Evolutionary conservation across 352 stramenopile species (phyloP), one percentile per base, ranked within the genome.

Genomic region (Phytophthora ramorum): DNA sequence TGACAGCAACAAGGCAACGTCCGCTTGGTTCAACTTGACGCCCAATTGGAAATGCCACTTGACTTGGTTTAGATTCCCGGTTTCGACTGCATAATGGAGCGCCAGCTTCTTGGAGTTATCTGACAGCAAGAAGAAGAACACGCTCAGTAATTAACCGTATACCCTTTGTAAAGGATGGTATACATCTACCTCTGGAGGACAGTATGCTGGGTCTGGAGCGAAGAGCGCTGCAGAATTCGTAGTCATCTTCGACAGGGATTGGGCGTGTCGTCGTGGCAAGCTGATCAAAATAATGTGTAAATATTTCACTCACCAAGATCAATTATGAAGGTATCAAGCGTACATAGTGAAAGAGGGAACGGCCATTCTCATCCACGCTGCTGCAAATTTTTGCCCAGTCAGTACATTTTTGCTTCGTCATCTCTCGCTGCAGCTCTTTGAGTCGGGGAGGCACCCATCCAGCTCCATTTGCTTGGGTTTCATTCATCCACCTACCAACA

Each of bases 331-430:
- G 4, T 41, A 7, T 26, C 38, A 20, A 1, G 73, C 79, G 37
- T 53, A 88, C 84, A 53, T 92, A 92, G 37, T 91, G 81, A 26
- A 91, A 69, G 13, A 89, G 43, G 2, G 81, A 78, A n/a, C 84
- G 69, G 0, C 56, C 58, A 44, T 85, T 62, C 3, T 59, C 43
- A 32, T 92, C 84, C 6, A 73, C 26, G 17, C 40, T 63, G 4
- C 58, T 46, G 38, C 76, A 80, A 16, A 81, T 78, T 1, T 14
- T 35, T n/a, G 64, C 28, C 49, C 83, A 78, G 14, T 81, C 69
- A 1, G 49, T n/a, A 19, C 71, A 71, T 26, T 77, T 75, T 32
- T 53, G 56, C 17, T 54, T 52, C 2, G 47, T 66, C 0, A 34
- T 51, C 7, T 76, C 60, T 26, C 44, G 50, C 13, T 81, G 61